These are phyloP conservation scores for Edaphochlamys debaryana DNA, from an alignment of 139 green algal genomes.

Conservation along the genomic window DNA sequence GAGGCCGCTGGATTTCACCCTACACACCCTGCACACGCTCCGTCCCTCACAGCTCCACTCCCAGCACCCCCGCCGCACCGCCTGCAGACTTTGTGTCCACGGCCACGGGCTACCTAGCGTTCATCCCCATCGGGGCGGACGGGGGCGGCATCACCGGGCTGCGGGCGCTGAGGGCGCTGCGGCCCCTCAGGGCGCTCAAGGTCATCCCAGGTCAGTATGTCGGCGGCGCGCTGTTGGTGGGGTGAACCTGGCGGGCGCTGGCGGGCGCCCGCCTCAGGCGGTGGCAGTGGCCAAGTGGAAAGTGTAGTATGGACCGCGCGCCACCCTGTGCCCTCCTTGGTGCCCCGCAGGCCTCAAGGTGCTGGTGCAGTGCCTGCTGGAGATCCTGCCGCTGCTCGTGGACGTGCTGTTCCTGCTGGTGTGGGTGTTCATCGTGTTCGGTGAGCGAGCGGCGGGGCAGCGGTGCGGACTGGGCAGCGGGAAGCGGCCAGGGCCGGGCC, in stretches of 20 bases:
- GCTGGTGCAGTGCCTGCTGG: conserved; percentile 58
- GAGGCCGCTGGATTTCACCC: too few species aligned
- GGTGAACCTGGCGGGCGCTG: too few species aligned
- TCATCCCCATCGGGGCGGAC: conserved; percentile 14
- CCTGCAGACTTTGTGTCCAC: conserved; percentile 19
- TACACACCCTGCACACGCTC: too few species aligned
- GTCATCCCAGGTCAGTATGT: conserved; percentile 35
- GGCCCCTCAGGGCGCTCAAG: conserved; percentile 50
- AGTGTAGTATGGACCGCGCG: too few species aligned
- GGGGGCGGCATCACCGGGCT: conserved; percentile 42
- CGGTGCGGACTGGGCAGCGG: too few species aligned
- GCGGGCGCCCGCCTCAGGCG: too few species aligned
- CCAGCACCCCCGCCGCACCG: too few species aligned
- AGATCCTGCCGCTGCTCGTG: conserved; percentile 55
- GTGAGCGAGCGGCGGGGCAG: too few species aligned
- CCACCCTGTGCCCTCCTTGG: neutral
- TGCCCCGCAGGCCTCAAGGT: conserved; percentile 22
- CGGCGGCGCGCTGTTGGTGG: too few species aligned
- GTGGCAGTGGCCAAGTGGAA: too few species aligned
- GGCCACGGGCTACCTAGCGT: conserved; percentile 9
- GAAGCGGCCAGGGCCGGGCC: too few species aligned
- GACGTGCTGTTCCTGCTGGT: conserved; percentile 59
- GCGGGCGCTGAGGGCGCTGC: conserved; percentile 52
- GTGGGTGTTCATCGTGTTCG: conserved; percentile 62
- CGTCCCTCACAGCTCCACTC: too few species aligned